Conservation (phyloP, 1,284 basidiomycete genomes). For the Melanopsichium pennsylvanicum region DNA sequence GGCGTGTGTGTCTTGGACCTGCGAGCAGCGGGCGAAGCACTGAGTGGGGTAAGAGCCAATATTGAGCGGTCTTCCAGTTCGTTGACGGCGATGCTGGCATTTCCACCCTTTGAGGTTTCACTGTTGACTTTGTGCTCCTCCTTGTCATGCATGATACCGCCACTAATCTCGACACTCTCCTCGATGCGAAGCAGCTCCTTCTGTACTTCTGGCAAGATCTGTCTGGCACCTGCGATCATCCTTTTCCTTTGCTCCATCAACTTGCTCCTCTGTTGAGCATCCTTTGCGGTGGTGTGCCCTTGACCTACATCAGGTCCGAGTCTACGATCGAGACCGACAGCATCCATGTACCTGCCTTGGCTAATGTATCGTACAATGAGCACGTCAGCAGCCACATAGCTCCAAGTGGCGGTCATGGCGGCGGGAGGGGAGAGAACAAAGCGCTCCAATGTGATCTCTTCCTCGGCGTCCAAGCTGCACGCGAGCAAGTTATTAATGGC, state of each 20-base stretch:
- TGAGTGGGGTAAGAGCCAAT: constrained; percentile 24
- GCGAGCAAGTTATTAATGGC: constrained; percentile 49
- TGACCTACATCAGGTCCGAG: constrained; percentile 44
- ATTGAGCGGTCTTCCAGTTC: constrained; percentile 10
- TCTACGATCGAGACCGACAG: constrained; percentile 52
- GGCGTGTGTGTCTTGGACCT: constrained; percentile 21
- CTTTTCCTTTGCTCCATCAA: constrained; percentile 48
- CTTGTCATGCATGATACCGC: not conserved
- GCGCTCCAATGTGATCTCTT: constrained; percentile 40
- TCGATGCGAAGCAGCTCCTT: constrained; percentile 47
- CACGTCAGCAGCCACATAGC: constrained; percentile 50
- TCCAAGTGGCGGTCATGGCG: constrained; percentile 43
- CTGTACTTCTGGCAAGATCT: constrained; percentile 50
- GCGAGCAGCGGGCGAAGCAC: constrained; percentile 36
- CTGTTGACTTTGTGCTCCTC: not conserved
- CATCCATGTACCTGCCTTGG: constrained; percentile 57
- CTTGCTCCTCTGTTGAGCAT: constrained; percentile 30
- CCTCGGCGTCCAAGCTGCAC: constrained; percentile 39
- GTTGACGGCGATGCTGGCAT: constrained; percentile 1
- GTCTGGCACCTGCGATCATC: constrained; percentile 42
- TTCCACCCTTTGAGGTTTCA: not conserved
- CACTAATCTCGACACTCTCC: constrained; percentile 38
- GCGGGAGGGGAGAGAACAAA: constrained; percentile 41
- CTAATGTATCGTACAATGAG: constrained; percentile 54
- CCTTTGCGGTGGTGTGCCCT: constrained; percentile 28